Percentiles rank a stretch among this genome's conserved stretches.
These are phyloP conservation scores for Tetrapisispora fleetii DNA, from an alignment of 805 yeast species.

Conservation along the genomic window DNA sequence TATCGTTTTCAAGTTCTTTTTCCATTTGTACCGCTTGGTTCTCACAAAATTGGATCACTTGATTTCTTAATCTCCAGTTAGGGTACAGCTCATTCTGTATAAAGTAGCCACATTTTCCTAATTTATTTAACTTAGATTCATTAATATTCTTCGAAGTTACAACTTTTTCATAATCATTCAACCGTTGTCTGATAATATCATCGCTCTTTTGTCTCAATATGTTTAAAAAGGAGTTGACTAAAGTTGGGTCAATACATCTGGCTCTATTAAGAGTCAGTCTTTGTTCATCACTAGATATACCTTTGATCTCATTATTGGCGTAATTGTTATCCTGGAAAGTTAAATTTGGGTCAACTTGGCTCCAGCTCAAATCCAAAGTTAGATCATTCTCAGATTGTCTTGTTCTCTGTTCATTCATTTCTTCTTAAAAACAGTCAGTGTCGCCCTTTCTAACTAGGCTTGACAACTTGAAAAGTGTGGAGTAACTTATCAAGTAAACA, in stretches of 20 bases:
- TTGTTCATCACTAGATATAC: neutral
- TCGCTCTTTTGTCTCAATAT: conserved; percentile 31
- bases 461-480: too few relatives aligned
- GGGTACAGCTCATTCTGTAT: conserved; percentile 33
- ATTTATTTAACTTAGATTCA: neutral
- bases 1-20: conserved; percentile 20
- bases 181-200: conserved; percentile 36
- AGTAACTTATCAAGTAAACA: too few relatives aligned
- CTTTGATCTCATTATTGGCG: neutral
- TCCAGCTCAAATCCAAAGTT: neutral
- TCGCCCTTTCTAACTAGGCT: too few relatives aligned
- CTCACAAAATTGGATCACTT: conserved; percentile 36
- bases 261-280: conserved; percentile 19
- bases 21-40: conserved; percentile 25
- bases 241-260: conserved; percentile 23
- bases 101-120: conserved; percentile 29
- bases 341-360: neutral
- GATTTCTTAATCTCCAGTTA: conserved; percentile 37
- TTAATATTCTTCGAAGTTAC: conserved; percentile 4
- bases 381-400: neutral
- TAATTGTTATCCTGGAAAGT: neutral
- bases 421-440: neutral
- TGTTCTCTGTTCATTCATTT: neutral
- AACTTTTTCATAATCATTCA: conserved; percentile 31
- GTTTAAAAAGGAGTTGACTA: conserved; percentile 25